Evolutionary conservation across 1,284 basidiomycete genomes (phyloP), one percentile per base, ranked within the genome.

Genomic region (Xerocomus nothofagi): DNA sequence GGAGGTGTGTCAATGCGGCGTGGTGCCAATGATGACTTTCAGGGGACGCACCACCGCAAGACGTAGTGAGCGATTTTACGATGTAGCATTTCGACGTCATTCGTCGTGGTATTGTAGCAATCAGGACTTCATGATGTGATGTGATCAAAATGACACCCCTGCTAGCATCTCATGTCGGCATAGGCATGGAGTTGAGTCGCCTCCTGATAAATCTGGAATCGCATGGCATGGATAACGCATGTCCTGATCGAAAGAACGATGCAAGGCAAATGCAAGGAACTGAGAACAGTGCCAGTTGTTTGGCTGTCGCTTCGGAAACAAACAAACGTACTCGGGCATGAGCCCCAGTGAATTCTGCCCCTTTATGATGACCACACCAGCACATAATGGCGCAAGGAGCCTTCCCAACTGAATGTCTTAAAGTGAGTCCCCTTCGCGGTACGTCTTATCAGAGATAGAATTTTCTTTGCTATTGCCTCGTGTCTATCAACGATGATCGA

Each of bases 91-190:
- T 51, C 24, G 24, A 42, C 39, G 47, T 51, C 45, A 57, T 23
- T 33, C n/a, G 20, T 31, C 17, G 30, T 29, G 23, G 51, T 48
- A 33, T 33, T 51, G 23, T 24, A 30, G 34, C 41, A 50, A 51
- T 50, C 47, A 50, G 47, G 34, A 55, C 18, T 53, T 53, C 57
- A 56, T 63, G 63, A 64, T 62, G 9, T 32, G 31, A 63, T 57
- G 17, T 17, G 63, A 31, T 49, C 9, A 23, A 38, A 15, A 40
- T 36, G 54, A 53, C 23, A 32, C 21, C 23, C 30, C 21, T 27
- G 33, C 33, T n/a, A 18, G 23, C 2, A 31, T 39, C 9, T 33
- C 45, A 15, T 38, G 26, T 40, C 36, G 30, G 46, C 31, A 47
- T 20, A 20, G 33, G 26, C 38, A 39, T 42, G 27, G 38, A 47